Base-by-base conservation (phyloP, 176 grass and related monocot species). In the Aegilops tauschii region DNA sequence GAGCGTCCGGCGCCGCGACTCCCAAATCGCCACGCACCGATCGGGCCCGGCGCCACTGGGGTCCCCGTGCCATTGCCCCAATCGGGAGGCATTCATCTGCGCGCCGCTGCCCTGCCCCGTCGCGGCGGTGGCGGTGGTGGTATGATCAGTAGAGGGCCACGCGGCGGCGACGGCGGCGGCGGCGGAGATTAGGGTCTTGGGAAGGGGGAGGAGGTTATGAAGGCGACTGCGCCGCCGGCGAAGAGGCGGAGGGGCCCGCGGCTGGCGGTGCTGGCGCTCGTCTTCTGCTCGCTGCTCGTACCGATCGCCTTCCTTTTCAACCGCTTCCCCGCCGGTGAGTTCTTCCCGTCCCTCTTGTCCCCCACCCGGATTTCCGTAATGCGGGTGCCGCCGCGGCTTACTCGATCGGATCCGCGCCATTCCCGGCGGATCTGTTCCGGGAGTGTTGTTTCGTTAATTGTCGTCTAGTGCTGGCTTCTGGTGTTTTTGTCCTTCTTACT, bases 261-360 rank as follows among this genome's bases (percentile, higher is more conserved):
- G 84, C 80, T 89, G 76, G 96, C 89, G 79, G 96, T 98, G 88
- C 96, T 96, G 83, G 96, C 89, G 44, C 96, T 98, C 49, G 92
- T 98, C 88, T 90, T 96, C 73, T 98, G 92, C 85, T 98, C 96
- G 78, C 88, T 98, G 78, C 93, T 98, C 90, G 93, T 98, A 39
- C 96, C 96, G 62, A 85, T 98, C 86, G 96, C 89, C 70, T 96
- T 98, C 85, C 86, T 98, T 70, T 94, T 98, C 90, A 93, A 93
- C 77, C 92, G 90, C 78, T 98, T 95, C 66, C 89, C 96, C 30
- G 75, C 96, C 45, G 93, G 96, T 98, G 77, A 87, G 88, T 88
- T 23, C 14, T 54, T 54, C 50, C 17, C 16, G 21, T 32, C n/a
- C 10, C 9, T 16, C 63, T 6, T 8, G 16, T 4, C 59, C 31